A percentile compares a stretch with the other conserved stretches of the same genome.
phyloP scores from a whole-genome alignment of 495 filamentous ascomycete genomes.

The Penicillium alfredii region DNA sequence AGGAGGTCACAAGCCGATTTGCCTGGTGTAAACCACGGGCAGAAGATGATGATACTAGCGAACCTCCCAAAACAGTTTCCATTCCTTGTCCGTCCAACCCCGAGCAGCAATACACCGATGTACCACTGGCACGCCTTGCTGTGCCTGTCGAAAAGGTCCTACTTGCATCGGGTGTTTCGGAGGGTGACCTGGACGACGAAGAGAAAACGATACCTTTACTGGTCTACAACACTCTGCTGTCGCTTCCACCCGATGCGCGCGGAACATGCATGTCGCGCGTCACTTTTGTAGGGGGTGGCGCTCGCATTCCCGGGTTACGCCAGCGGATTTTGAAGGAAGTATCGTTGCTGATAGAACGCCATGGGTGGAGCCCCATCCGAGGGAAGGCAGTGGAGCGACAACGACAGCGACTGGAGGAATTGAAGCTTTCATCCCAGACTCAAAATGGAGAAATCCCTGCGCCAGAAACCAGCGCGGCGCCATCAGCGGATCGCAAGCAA shows the following conservation, averaged over 20 bases:
- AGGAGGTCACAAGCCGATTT: constrained; percentile 67
- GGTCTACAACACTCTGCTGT: constrained; percentile 67
- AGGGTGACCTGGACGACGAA: constrained; percentile 71
- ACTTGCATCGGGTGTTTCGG: constrained; percentile 50
- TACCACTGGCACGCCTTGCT: constrained; percentile 64
- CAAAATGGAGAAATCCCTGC: constrained; percentile 12
- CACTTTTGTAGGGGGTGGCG: constrained; percentile 76
- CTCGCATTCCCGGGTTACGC: constrained; percentile 75
- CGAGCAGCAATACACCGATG: constrained; percentile 30
- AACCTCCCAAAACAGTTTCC: constrained; percentile 16
- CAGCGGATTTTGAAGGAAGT: constrained; percentile 75
- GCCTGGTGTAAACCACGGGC: constrained; percentile 61
- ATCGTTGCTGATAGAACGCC: constrained; percentile 48
- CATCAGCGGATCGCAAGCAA: constrained; percentile 40
- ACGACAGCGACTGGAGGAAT: constrained; percentile 44
- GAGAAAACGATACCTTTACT: constrained; percentile 69
- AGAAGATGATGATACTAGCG: constrained; percentile 1
- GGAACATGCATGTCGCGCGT: constrained; percentile 85
- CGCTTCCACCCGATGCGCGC: constrained; percentile 74
- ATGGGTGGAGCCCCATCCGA: constrained; percentile 72
- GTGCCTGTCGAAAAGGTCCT: constrained; percentile 71
- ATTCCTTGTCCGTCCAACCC: constrained; percentile 43
- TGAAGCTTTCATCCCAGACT: constrained; percentile 32
- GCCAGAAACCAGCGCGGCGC: constrained; percentile 10
- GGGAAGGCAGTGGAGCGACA: constrained; percentile 56